Percentiles rank a stretch among this genome's conserved stretches.
Evolutionary conservation across 2,329 filamentous ascomycete genomes (phyloP).

Genomic region (Sporothrix protearum): DNA sequence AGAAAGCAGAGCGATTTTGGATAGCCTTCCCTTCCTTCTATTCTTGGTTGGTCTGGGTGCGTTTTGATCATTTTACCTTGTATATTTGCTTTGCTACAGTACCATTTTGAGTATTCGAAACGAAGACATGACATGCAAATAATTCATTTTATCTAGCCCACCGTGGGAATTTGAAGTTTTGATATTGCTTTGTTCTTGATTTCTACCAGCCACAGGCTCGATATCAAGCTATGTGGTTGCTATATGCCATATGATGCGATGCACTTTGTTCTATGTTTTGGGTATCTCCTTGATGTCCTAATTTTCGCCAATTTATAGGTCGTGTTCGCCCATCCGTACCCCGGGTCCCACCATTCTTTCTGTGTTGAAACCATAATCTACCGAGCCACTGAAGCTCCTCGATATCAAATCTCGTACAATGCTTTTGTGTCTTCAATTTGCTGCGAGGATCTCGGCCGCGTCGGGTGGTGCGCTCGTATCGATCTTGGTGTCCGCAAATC

Average conservation of each 20-base stretch:
- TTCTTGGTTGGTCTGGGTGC: background rate
- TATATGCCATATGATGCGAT: background rate
- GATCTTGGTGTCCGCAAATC: constrained; percentile 40
- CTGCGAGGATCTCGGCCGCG: constrained; percentile 56
- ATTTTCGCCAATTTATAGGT: background rate
- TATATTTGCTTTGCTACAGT: constrained; percentile 10
- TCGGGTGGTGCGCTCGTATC: constrained; percentile 49
- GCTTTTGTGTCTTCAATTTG: constrained; percentile 41
- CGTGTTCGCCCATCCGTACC: background rate
- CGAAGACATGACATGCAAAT: constrained; percentile 14
- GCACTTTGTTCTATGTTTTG: constrained; percentile 4
- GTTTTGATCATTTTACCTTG: background rate
- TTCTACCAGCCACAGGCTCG: background rate
- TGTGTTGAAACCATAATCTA: constrained; percentile 2
- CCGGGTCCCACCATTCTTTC: background rate
- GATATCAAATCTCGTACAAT: background rate
- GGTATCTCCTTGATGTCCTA: constrained; percentile 8
- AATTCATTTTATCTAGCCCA: background rate
- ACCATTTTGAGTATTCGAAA: background rate
- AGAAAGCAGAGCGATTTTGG: background rate
- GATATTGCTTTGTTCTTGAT: background rate
- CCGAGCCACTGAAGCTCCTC: background rate
- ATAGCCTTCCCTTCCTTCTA: background rate
- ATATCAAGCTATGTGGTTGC: background rate
- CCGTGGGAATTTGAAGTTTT: background rate